Base-by-base conservation (phyloP, 768 basidiomycete species). In the Exsudoporus frostii region DNA sequence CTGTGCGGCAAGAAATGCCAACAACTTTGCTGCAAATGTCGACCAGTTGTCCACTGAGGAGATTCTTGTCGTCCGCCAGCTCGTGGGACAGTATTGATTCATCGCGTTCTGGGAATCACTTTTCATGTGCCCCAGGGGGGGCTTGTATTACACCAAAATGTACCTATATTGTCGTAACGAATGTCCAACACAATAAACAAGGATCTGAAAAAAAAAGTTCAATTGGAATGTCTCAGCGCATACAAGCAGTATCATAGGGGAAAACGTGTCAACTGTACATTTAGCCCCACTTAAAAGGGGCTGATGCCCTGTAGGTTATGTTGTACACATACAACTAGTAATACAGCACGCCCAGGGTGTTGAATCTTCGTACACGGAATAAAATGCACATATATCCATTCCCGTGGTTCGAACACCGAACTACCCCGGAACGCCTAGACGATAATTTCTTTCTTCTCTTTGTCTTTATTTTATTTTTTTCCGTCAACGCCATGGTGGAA, bases 11-110 rank as follows among this genome's bases (percentile, higher is more conserved):
- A 75, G 76, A 20, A 86, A 91, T 50, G 78, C 76, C 27, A 79
- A 75, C 59, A 78, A 81, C 48, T 92, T 93, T 65, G 74, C 79
- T 3, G 72, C 70, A 6, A 69, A 86, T 3, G 81, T 85, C 1
- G 86, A 83, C 17, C 83, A 87, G 64, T 73, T 93, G 48, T 78
- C 77, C 13, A 74, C 82, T 10, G 89, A 91, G 59, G 91, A 93
- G 69, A 80, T 79, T 50, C 59, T 84, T 29, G 79, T 90, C n/a
- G 69, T 92, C 29, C 80, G 74, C 34, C 75, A 76, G 46, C 76
- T 79, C 42, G 68, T 84, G 20, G 64, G 58, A 44, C 57, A 61
- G 56, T 71, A n/a, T n/a, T n/a, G 49, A 65, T 32, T 34, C 47
- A 10, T 15, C 25, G 5, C 20, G n/a, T 33, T 41, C 37, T 27